Percentiles rank a stretch among this genome's conserved stretches.
phyloP scores from a whole-genome alignment of 2,329 filamentous ascomycete genomes.

The Neofusicoccum laricinum region DNA sequence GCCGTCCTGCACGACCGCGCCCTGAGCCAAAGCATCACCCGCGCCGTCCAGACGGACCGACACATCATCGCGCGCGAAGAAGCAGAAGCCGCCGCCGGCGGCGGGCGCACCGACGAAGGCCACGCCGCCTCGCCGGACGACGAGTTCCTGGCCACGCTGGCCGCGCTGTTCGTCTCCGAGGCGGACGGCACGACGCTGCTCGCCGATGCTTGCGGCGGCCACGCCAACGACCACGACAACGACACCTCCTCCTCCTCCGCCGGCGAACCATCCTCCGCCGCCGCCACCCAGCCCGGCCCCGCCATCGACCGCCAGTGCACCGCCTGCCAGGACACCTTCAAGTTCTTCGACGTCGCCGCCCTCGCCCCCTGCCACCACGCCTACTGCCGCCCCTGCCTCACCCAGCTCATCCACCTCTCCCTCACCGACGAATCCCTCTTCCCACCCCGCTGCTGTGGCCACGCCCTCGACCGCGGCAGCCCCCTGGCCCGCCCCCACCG shows the following conservation, averaged over 20 bases:
- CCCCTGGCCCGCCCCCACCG: no score
- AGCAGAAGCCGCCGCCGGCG: neutral
- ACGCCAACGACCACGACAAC: neutral
- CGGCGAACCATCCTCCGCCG: neutral
- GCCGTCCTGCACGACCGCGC: neutral
- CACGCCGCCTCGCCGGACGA: neutral
- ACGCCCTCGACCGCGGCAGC: no score
- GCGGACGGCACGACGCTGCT: neutral
- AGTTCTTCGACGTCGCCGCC: constrained; percentile 1
- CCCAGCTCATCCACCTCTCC: constrained; percentile 20
- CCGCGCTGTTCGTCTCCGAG: constrained; percentile 3
- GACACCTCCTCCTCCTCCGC: neutral
- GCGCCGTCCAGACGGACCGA: neutral
- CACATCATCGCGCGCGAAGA: neutral
- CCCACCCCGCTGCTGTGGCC: constrained; percentile 26
- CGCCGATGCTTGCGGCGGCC: neutral
- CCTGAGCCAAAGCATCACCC: constrained; percentile 12
- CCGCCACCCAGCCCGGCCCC: neutral
- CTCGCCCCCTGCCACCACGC: constrained; percentile 18
- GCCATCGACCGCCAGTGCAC: neutral
- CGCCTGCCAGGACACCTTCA: neutral
- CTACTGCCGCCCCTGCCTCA: constrained; percentile 25
- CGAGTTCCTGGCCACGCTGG: neutral
- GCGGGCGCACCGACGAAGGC: neutral
- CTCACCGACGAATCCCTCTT: constrained; percentile 23